A percentile compares a stretch with the other conserved stretches of the same genome.
These are phyloP conservation scores for Neurospora sp. DNA, from an alignment of 495 filamentous ascomycete genomes.

Conservation along the genomic window DNA sequence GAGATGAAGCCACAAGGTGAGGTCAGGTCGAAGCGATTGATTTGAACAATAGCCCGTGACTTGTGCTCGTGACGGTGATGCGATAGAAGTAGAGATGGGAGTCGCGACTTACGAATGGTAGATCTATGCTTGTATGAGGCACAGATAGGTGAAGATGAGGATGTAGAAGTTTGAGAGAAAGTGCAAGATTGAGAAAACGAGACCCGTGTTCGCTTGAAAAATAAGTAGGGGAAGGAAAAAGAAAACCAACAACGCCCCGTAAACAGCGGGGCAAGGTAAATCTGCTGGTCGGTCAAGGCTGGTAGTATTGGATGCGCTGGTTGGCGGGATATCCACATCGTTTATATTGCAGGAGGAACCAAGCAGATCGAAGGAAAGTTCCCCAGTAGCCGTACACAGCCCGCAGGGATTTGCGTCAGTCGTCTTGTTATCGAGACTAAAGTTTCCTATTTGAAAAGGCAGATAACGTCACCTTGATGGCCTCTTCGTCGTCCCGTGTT, in stretches of 20 bases:
- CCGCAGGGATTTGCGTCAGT: neutral
- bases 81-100: neutral
- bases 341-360: constrained; percentile 8
- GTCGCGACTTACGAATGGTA: neutral
- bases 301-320: constrained; percentile 6
- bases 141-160: neutral
- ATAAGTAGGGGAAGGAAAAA: neutral
- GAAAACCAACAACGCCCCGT: neutral
- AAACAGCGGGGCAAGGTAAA: neutral
- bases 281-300: neutral
- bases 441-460: neutral
- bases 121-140: neutral
- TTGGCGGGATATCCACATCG: constrained; percentile 13
- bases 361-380: neutral
- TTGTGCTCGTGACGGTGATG: neutral
- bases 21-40: neutral
- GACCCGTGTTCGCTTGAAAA: neutral
- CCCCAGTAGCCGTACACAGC: neutral
- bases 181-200: neutral
- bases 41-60: neutral
- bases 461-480: neutral
- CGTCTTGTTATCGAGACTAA: neutral
- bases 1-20: neutral
- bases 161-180: neutral
- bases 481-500: neutral